These are phyloP conservation scores for Penicillium sp. DNA, from an alignment of 2,329 filamentous ascomycete species.

Conservation along the genomic window DNA sequence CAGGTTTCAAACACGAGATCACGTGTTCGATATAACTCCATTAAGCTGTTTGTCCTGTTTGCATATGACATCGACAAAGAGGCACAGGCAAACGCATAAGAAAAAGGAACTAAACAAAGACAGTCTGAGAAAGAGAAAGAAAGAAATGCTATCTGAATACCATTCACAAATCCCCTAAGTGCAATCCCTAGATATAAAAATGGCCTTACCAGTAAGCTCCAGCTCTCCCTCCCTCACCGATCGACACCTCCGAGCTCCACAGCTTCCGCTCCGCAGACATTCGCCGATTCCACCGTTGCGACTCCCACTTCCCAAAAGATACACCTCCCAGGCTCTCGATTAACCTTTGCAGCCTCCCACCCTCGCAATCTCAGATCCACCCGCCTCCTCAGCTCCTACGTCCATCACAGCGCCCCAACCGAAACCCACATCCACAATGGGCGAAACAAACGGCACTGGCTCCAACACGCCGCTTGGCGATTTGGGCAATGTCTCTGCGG, in stretches of 20 bases:
- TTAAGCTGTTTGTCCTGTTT: constrained; percentile 26
- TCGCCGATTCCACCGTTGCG: background rate
- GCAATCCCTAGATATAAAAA: background rate
- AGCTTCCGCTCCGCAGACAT: constrained; percentile 8
- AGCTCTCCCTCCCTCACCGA: background rate
- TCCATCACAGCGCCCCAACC: background rate
- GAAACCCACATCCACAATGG: constrained; percentile 19
- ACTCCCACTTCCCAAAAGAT: background rate
- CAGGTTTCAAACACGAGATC: constrained; percentile 33
- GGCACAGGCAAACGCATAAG: background rate
- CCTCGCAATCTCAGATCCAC: background rate
- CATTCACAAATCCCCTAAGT: background rate
- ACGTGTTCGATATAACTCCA: constrained; percentile 27
- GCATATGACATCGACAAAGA: constrained; percentile 6
- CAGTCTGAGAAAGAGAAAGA: background rate
- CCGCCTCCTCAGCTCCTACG: background rate
- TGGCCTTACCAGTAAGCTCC: background rate
- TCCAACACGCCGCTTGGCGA: constrained; percentile 26
- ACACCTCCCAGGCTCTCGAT: background rate
- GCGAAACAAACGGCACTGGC: constrained; percentile 26
- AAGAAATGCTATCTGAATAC: background rate
- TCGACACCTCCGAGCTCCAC: constrained; percentile 5
- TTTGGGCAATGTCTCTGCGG: constrained; percentile 50
- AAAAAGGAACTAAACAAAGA: background rate
- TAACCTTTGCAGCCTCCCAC: background rate